Base-by-base conservation (phyloP, 2,329 filamentous ascomycete genomes). In the Anisogramma anomala region DNA sequence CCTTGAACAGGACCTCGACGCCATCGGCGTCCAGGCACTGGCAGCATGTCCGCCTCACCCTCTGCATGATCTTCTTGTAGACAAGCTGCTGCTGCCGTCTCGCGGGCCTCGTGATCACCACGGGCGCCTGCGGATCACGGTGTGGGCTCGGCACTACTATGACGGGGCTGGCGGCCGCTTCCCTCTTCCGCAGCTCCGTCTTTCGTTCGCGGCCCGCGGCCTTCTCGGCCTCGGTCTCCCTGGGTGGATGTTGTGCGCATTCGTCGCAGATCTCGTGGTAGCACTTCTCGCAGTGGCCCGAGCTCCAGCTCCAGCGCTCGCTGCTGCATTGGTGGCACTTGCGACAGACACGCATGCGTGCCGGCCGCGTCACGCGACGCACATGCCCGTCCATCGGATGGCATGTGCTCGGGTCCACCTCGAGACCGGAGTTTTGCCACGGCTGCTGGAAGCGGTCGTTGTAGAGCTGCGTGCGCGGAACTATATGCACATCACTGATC, bases 181-280 rank as follows among this genome's bases (percentile, higher is more conserved):
- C 71, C 54, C 77, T 70, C 54, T 77, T 70, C 45, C 68, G 50
- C 17, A 68, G 56, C 18, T 63, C 65, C 14, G 69, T 67, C 49
- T 68, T 66, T 51, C 59, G 65, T 55, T 69, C 67, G 39, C 71
- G 68, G 55, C 66, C 69, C 50, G 68, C 68, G 45, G 69, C 60
- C 50, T 66, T 65, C 54, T 75, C 68, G 47, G 66, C 67, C 50
- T 76, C 71, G 52, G 65, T 70, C 50, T 74, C 77, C 63, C 79
- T 78, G 39, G 73, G 67, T 25, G 87, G 87, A 53, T 82, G 76
- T 41, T 84, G 77, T 20, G 77, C 74, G 58, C 88, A 95, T 54
- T 82, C 78, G 55, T 76, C 82, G 72, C 88, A 95, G 50, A 84
- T 77, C 34, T 68, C 67, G 62, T 95, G 88, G 51, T 82, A 72